These are phyloP conservation scores for Aspergillus fumigatiaffinis DNA, from an alignment of 2,329 filamentous ascomycete genomes.

Conservation along the genomic window DNA sequence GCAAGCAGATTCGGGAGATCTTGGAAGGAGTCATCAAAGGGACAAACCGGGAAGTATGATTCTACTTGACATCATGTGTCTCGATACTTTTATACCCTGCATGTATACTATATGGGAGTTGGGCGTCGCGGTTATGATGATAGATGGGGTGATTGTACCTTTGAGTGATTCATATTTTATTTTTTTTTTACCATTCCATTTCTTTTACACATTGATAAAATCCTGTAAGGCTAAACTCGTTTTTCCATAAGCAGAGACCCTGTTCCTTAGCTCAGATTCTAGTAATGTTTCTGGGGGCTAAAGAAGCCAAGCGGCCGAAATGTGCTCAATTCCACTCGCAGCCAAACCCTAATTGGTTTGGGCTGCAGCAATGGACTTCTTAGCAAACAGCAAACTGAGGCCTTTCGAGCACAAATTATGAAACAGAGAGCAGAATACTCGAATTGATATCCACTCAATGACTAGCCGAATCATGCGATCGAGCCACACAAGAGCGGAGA, in stretches of 20 bases:
- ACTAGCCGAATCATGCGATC: background rate
- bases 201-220: slow-evolving; percentile 2
- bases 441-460: background rate
- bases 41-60: slow-evolving; percentile 16
- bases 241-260: too few relatives aligned
- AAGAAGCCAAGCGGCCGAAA: background rate
- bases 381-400: background rate
- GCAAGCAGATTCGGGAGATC: slow-evolving; percentile 76
- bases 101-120: slow-evolving; percentile 10
- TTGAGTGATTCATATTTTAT: background rate
- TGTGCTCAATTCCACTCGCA: slow-evolving; percentile 10
- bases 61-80: slow-evolving; percentile 9
- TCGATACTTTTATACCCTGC: background rate
- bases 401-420: slow-evolving; percentile 4
- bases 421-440: background rate
- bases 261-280: too few relatives aligned
- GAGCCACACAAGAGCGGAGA: background rate
- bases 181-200: background rate
- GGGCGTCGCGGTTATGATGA: background rate
- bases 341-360: background rate
- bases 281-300: too few relatives aligned
- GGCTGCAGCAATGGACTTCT: background rate
- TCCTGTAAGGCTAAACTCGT: too few relatives aligned
- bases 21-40: slow-evolving; percentile 75
- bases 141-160: background rate